Base-by-base conservation (phyloP, 306 rosid species). In the Dryas drummondii region DNA sequence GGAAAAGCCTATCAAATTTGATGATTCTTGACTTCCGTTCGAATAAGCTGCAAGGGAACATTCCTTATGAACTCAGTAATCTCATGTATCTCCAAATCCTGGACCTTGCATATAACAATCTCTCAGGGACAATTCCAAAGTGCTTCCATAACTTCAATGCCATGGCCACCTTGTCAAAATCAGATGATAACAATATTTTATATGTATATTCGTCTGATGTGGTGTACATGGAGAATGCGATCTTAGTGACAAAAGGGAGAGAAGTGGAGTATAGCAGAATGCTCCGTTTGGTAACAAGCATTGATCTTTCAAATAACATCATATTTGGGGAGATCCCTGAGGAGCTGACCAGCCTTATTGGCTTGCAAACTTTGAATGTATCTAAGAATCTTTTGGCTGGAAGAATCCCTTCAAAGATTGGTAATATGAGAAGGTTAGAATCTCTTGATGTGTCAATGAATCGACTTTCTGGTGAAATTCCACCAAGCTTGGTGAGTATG, bases 61-160 rank as follows among this genome's bases (percentile, higher is more conserved):
- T 85, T 64, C 86, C 84, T 52, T 5, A 57, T 22, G 55, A 53
- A 1, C 13, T 73, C 1, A 72, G 83, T 32, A 27, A 9, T 9
- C 48, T 79, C 0, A 27, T 7, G 37, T 1, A 7, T 13, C 60
- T 74, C 7, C 75, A 41, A 22, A 59, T 79, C 10, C 40, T 79
- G 48, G 79, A 73, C 19, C 74, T 59, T n/a, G 58, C 83, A 37
- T 1, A 4, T 6, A 79, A 79, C 68, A 58, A 59, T 16, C 9
- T 79, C 5, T 32, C 65, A 0, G 70, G 75, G 0, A 37, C 5
- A 4, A 48, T 73, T 8, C 79, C 78, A 49, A 45, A 15, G 14
- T 73, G 82, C 42, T 6, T 73, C 47, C 41, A 54, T 53, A 80
- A 68, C 27, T 51, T 80, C 51, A 59, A 26, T 26, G 57, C 42